Evolutionary conservation across 371 early-diverging fungal genomes (phyloP).

Genomic region (Phascolomyces articulosus): DNA sequence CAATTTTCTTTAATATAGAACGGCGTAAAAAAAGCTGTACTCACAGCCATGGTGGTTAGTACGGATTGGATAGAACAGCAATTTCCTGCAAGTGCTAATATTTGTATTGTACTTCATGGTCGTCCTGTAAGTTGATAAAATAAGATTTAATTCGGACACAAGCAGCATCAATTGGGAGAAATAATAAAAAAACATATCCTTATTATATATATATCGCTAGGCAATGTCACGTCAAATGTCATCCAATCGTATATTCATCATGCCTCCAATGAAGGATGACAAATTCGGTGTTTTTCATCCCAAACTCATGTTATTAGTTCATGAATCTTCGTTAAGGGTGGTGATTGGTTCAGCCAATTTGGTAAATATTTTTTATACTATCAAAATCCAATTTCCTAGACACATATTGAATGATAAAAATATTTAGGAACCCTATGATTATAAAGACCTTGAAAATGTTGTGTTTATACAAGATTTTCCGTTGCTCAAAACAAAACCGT

Average conservation of each 20-base stretch:
- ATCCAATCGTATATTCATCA: constrained; percentile 30
- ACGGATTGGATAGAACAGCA: constrained; percentile 46
- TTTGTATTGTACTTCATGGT: constrained; percentile 46
- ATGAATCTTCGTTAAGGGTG: constrained; percentile 35
- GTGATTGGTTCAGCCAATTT: constrained; percentile 54
- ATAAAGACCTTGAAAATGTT: constrained; percentile 49
- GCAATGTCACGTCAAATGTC: constrained; percentile 26
- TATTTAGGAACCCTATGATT: constrained; percentile 40
- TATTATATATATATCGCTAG: constrained; percentile 16
- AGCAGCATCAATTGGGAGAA: no score
- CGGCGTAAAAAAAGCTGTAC: constrained; percentile 34
- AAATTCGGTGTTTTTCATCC: constrained; percentile 47
- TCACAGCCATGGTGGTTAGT: constrained; percentile 47
- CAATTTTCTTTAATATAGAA: neutral
- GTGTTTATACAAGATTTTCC: constrained; percentile 56
- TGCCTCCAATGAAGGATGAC: constrained; percentile 38
- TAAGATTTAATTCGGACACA: neutral
- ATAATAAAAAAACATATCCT: no score
- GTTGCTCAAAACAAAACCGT: constrained; percentile 3
- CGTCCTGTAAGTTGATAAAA: constrained; percentile 30
- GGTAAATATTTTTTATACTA: no score
- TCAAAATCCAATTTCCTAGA: neutral
- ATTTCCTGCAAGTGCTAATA: constrained; percentile 34
- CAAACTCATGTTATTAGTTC: constrained; percentile 48
- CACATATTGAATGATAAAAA: no score